Evolutionary conservation across 2,329 filamentous ascomycete genomes (phyloP).

Genomic region (Sclerotinia subarctica): DNA sequence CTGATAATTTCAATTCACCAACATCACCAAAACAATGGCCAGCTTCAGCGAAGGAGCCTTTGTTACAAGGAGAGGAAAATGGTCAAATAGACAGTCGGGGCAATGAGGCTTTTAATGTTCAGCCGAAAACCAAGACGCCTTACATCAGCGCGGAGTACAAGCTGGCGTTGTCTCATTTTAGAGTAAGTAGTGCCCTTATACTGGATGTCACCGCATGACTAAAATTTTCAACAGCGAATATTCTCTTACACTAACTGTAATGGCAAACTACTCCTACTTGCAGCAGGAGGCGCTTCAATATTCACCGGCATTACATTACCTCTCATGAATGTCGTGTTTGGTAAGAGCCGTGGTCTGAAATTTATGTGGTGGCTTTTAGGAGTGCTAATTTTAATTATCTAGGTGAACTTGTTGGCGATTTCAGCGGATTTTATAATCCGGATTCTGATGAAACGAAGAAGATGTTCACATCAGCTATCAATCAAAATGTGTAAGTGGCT

Average conservation of each 20-base stretch:
- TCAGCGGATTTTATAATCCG: constrained; percentile 51
- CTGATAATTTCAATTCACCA: neutral
- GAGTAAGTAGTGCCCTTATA: neutral
- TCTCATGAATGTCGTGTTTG: constrained; percentile 57
- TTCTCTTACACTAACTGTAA: constrained; percentile 27
- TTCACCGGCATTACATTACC: constrained; percentile 54
- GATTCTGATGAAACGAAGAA: constrained; percentile 42
- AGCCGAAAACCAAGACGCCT: neutral
- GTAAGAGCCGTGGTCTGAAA: constrained; percentile 38
- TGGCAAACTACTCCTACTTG: constrained; percentile 26
- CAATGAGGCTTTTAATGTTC: neutral
- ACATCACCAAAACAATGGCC: neutral
- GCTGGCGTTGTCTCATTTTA: constrained; percentile 12
- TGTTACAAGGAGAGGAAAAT: constrained; percentile 1
- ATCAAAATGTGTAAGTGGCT: constrained; percentile 38
- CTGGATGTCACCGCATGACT: neutral
- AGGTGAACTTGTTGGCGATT: constrained; percentile 41
- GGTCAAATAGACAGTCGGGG: neutral
- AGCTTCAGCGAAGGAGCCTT: constrained; percentile 11
- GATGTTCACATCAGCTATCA: constrained; percentile 50
- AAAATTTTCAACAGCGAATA: constrained; percentile 26
- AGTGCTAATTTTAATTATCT: neutral
- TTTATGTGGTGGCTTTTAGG: neutral
- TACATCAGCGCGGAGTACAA: constrained; percentile 12
- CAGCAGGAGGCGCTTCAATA: constrained; percentile 48